Percentiles rank a stretch among this genome's conserved stretches.
These are phyloP conservation scores for Beta macrorhiza DNA, from an alignment of 179 eudicot genomes.

Conservation along the genomic window DNA sequence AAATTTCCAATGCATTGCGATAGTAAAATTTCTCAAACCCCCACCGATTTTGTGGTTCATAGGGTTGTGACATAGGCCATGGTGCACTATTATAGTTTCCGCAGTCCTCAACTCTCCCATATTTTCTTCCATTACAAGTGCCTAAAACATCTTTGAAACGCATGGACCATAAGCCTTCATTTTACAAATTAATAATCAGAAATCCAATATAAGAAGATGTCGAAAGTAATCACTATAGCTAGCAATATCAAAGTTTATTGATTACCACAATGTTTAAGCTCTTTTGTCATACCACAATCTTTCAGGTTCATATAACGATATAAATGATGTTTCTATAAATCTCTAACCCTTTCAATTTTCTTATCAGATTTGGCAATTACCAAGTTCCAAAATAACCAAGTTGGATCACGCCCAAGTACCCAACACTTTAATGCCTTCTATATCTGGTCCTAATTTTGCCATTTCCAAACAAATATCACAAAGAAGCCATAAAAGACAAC, in stretches of 20 bases:
- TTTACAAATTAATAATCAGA: too few relatives aligned
- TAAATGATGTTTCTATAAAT: too few relatives aligned
- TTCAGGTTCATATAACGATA: too few relatives aligned
- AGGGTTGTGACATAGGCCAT: background rate
- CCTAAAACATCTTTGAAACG: background rate
- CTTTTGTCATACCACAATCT: too few relatives aligned
- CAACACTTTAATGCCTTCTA: background rate
- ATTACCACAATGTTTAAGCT: background rate
- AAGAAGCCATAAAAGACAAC: background rate
- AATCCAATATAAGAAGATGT: background rate
- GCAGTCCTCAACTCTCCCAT: background rate
- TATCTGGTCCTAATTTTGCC: background rate
- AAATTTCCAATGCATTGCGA: background rate
- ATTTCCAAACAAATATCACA: background rate
- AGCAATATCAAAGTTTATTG: background rate
- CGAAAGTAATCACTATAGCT: background rate
- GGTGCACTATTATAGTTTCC: background rate
- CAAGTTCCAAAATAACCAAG: background rate
- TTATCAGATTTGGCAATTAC: background rate
- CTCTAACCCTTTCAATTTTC: background rate
- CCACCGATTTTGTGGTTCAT: background rate
- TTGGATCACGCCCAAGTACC: background rate
- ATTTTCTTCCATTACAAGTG: background rate
- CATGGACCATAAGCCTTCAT: background rate
- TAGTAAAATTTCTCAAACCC: background rate